Evolutionary conservation across 805 yeast species (phyloP).

Genomic region (Candida wancherniae): DNA sequence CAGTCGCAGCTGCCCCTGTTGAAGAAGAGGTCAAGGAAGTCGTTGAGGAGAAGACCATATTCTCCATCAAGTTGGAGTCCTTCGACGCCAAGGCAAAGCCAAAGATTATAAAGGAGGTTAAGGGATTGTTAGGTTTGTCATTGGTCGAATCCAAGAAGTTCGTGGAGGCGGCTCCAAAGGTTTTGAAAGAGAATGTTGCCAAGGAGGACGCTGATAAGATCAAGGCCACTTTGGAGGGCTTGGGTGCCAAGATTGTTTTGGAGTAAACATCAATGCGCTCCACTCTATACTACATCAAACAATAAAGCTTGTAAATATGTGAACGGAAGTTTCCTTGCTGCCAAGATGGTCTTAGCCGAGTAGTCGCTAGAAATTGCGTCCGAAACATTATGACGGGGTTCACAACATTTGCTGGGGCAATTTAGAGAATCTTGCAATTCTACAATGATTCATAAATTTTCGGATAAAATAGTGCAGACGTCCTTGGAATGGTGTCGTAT

Average conservation of each 20-base stretch:
- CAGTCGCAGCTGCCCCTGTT: conserved; percentile 60
- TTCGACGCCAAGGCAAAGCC: conserved; percentile 95
- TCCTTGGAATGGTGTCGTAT: too few species aligned
- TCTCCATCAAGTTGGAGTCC: conserved; percentile 84
- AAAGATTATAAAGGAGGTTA: conserved; percentile 95
- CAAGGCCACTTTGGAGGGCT: conserved; percentile 84
- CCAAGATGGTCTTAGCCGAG: too few species aligned
- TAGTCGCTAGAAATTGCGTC: too few species aligned
- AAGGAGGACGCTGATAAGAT: conserved; percentile 98
- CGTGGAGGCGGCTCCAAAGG: conserved; percentile 96
- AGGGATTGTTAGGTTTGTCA: conserved; percentile 82
- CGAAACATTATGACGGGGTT: too few species aligned
- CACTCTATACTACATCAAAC: conserved; percentile 10
- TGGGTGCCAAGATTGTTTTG: conserved; percentile 88
- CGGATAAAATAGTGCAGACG: too few species aligned
- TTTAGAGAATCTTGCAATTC: too few species aligned
- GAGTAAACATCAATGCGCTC: conserved; percentile 47
- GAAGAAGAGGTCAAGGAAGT: conserved; percentile 72
- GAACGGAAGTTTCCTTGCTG: too few species aligned
- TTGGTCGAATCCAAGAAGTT: conserved; percentile 96
- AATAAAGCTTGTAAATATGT: conserved; percentile 20
- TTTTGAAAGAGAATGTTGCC: conserved; percentile 89
- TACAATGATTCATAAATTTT: too few species aligned
- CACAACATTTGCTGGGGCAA: too few species aligned
- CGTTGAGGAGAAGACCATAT: conserved; percentile 87